Conservation (phyloP, 2,329 filamentous ascomycete genomes). For the Fusarium proliferatum region DNA sequence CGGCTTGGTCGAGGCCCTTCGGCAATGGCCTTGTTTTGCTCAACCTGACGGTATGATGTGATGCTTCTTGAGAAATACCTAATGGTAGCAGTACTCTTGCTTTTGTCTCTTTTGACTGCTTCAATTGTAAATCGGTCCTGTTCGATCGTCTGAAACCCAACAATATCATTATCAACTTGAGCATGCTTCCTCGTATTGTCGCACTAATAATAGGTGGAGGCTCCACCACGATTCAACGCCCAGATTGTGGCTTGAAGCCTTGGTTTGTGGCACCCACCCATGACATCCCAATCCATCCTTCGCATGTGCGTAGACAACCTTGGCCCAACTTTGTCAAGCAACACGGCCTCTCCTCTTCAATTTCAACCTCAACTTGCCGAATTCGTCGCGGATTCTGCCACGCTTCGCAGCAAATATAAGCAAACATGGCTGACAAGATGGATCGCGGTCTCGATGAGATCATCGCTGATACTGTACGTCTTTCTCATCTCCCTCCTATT, state of each 20-base stretch:
- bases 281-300: constrained; percentile 8
- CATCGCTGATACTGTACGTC: constrained; percentile 61
- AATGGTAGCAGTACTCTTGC: neutral
- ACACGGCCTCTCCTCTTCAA: neutral
- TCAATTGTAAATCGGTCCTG: neutral
- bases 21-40: neutral
- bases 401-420: constrained; percentile 2
- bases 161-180: neutral
- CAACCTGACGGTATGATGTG: neutral
- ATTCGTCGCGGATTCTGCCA: neutral
- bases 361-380: constrained; percentile 1
- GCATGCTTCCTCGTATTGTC: neutral
- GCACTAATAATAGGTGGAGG: neutral
- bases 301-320: neutral
- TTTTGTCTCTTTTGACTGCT: too few relatives aligned
- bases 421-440: constrained; percentile 58
- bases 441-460: constrained; percentile 68
- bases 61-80: neutral
- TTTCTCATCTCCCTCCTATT: constrained; percentile 12
- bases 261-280: constrained; percentile 8
- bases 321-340: neutral
- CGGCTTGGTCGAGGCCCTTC: neutral
- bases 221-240: constrained; percentile 15
- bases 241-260: constrained; percentile 29
- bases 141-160: neutral